A percentile compares a stretch with the other conserved stretches of the same genome.
phyloP scores from a whole-genome alignment of 306 rosid genomes.

The Sindora glabra region DNA sequence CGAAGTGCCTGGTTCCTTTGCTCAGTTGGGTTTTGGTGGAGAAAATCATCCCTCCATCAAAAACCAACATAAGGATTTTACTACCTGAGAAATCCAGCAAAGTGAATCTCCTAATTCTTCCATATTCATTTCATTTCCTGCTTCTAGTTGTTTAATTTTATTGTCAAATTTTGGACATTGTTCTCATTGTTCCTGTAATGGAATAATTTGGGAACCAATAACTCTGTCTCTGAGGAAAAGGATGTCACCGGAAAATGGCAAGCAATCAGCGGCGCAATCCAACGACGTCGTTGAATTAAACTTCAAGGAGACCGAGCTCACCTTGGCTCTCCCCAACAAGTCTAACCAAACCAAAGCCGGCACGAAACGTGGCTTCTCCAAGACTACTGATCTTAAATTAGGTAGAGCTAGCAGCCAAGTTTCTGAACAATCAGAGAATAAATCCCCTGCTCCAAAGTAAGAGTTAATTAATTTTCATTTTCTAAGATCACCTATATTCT shows the following conservation, averaged over 20 bases:
- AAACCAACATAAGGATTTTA: slow-evolving; percentile 52
- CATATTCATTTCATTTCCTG: slow-evolving; percentile 2
- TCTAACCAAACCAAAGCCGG: slow-evolving; percentile 6
- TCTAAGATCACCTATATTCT: too few species aligned
- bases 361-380: slow-evolving; percentile 43
- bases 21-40: slow-evolving; percentile 67
- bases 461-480: not conserved
- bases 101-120: slow-evolving; percentile 19
- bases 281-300: slow-evolving; percentile 21
- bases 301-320: slow-evolving; percentile 47
- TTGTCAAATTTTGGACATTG: not conserved
- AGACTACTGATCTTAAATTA: slow-evolving; percentile 37
- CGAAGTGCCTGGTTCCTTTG: slow-evolving; percentile 64
- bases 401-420: slow-evolving; percentile 11
- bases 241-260: not conserved
- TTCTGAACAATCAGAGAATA: not conserved
- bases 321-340: slow-evolving; percentile 46
- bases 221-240: too few species aligned
- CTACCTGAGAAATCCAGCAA: slow-evolving; percentile 54
- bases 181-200: not conserved
- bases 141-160: not conserved
- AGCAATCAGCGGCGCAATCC: slow-evolving; percentile 32
- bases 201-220: too few species aligned
- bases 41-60: slow-evolving; percentile 61
- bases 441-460: slow-evolving; percentile 36